These are phyloP conservation scores for Cyclocybe aegerita DNA, from an alignment of 768 basidiomycete genomes.

Conservation along the genomic window DNA sequence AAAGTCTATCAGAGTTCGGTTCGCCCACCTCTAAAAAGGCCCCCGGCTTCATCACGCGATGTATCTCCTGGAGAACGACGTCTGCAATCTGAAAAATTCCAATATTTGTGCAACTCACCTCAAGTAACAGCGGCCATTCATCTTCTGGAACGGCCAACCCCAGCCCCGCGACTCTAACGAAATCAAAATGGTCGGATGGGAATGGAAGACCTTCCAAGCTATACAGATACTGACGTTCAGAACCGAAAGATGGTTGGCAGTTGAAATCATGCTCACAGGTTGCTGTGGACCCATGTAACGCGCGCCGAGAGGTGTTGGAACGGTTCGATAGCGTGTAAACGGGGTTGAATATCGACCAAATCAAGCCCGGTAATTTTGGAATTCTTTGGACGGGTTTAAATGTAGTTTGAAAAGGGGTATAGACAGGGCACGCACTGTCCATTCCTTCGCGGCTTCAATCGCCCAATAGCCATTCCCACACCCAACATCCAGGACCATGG, in stretches of 20 bases:
- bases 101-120: conserved; percentile 40
- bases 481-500: conserved; percentile 62
- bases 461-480: conserved; percentile 75
- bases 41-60: conserved; percentile 62
- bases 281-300: conserved; percentile 66
- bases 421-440: conserved; percentile 47
- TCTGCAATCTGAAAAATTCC: not conserved
- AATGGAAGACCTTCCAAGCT: conserved; percentile 71
- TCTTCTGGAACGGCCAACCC: conserved; percentile 73
- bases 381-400: conserved; percentile 32
- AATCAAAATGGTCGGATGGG: conserved; percentile 55
- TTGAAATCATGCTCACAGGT: conserved; percentile 47
- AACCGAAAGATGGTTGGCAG: not conserved
- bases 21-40: conserved; percentile 61
- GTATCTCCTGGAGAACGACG: conserved; percentile 50
- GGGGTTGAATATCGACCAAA: conserved; percentile 53
- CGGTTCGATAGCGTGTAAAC: conserved; percentile 33
- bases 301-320: conserved; percentile 44
- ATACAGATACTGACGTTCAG: not conserved
- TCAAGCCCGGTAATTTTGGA: conserved; percentile 63
- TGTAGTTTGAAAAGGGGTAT: not conserved
- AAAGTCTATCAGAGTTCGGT: not conserved
- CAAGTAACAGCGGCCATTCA: conserved; percentile 69
- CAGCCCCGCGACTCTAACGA: conserved; percentile 61
- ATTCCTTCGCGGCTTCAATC: conserved; percentile 63